Conservation (phyloP, 2,329 filamentous ascomycete species). For the Neophaeococcomyces mojaviensis region DNA sequence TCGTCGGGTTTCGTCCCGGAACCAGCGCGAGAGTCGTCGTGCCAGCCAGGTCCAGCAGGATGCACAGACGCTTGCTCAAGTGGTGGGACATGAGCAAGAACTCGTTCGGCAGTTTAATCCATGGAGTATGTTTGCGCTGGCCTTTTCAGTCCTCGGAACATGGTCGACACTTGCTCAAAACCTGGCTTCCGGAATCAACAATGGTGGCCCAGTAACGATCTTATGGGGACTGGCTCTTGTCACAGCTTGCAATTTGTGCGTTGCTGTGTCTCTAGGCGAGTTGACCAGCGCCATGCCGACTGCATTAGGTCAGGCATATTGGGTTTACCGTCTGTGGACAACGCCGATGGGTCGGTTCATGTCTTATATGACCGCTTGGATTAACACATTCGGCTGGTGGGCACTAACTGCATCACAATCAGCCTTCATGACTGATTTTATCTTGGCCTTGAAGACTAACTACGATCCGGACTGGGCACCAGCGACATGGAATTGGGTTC, state of each 20-base stretch:
- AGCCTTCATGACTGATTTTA: conserved; percentile 52
- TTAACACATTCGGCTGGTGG: conserved; percentile 56
- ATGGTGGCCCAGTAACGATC: conserved; percentile 47
- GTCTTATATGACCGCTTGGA: conserved; percentile 54
- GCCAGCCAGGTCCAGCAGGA: neutral
- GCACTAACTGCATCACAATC: conserved; percentile 49
- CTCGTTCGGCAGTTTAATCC: conserved; percentile 44
- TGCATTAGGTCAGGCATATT: conserved; percentile 53
- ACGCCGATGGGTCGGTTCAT: conserved; percentile 39
- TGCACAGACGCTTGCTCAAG: neutral
- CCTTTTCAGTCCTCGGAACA: conserved; percentile 52
- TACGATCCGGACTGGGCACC: conserved; percentile 44
- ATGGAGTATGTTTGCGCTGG: conserved; percentile 51
- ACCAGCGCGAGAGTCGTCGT: no score
- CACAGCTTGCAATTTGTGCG: conserved; percentile 46
- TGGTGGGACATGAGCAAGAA: conserved; percentile 36
- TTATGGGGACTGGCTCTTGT: conserved; percentile 51
- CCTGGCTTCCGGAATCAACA: conserved; percentile 45
- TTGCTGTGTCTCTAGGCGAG: conserved; percentile 50
- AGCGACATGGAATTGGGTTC: conserved; percentile 42
- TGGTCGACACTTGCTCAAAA: conserved; percentile 52
- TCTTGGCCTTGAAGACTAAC: conserved; percentile 50
- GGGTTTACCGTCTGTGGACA: conserved; percentile 42
- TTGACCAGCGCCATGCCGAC: conserved; percentile 54
- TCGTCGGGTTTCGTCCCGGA: no score